Evolutionary conservation across 306 rosid species (phyloP).

Genomic region (Lathyrus sativus): DNA sequence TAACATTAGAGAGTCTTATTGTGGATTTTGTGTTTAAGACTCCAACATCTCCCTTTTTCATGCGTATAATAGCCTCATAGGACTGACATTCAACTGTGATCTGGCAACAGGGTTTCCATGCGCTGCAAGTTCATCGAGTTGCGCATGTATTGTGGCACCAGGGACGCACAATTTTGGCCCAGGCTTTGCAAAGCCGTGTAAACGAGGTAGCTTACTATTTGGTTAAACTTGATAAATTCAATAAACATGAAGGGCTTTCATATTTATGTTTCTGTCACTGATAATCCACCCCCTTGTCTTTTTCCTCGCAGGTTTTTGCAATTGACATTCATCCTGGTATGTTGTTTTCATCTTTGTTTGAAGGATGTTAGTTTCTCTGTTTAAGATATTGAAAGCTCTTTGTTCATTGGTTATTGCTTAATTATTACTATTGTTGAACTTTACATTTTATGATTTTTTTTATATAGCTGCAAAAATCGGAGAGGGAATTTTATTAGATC

Average conservation of each 20-base stretch:
- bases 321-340: slow-evolving; percentile 95
- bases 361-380: slow-evolving; percentile 31
- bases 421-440: slow-evolving; percentile 33
- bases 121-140: slow-evolving; percentile 81
- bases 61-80: slow-evolving; percentile 9
- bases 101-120: slow-evolving; percentile 75
- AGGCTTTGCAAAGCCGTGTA: slow-evolving; percentile 84
- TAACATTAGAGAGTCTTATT: neutral
- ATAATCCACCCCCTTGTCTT: slow-evolving; percentile 33
- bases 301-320: slow-evolving; percentile 75
- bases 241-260: slow-evolving; percentile 1
- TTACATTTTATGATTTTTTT: slow-evolving; percentile 3
- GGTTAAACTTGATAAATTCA: slow-evolving; percentile 22
- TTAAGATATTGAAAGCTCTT: slow-evolving; percentile 34
- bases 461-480: slow-evolving; percentile 88
- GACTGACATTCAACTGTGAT: slow-evolving; percentile 31
- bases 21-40: neutral
- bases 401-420: slow-evolving; percentile 27
- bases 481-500: slow-evolving; percentile 95
- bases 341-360: slow-evolving; percentile 33
- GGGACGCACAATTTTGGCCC: slow-evolving; percentile 82
- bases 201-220: slow-evolving; percentile 69
- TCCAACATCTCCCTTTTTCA: neutral
- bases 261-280: slow-evolving; percentile 22
- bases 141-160: slow-evolving; percentile 80